These are phyloP conservation scores for Exophiala aquamarina DNA, from an alignment of 2,329 filamentous ascomycete genomes.

Conservation along the genomic window DNA sequence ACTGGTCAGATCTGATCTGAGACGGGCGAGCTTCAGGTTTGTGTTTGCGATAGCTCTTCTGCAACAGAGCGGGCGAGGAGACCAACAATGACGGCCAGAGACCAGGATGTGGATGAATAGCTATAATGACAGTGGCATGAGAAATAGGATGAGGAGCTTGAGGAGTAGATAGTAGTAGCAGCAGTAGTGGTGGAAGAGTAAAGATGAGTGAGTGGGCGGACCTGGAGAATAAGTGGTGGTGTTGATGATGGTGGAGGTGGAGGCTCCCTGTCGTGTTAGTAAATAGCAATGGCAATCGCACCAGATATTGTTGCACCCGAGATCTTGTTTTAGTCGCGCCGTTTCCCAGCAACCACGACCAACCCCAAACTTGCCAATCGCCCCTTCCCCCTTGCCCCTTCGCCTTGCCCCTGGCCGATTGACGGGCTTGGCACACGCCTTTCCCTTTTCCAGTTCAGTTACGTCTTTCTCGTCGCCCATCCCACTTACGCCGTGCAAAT, in stretches of 20 bases:
- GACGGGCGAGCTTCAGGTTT: constrained; percentile 4
- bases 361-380: too few relatives aligned
- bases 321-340: not conserved
- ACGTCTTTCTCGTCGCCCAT: too few relatives aligned
- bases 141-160: not conserved
- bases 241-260: not conserved
- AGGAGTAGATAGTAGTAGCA: too few relatives aligned
- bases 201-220: constrained; percentile 5
- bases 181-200: constrained; percentile 2
- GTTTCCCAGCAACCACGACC: constrained; percentile 2
- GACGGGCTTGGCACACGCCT: too few relatives aligned
- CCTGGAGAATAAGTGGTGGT: constrained; percentile 1
- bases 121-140: constrained; percentile 4
- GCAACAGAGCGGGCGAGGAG: not conserved
- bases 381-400: too few relatives aligned
- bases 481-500: too few relatives aligned
- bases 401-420: too few relatives aligned
- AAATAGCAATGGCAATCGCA: too few relatives aligned
- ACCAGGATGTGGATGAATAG: constrained; percentile 2
- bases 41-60: not conserved
- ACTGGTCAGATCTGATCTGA: constrained; percentile 7
- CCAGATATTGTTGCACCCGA: too few relatives aligned
- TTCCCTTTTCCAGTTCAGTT: too few relatives aligned
- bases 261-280: not conserved
- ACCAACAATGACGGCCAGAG: too few relatives aligned